Evolutionary conservation across 352 stramenopile species (phyloP), one percentile per base, ranked within the genome.

Genomic region (Globisporangium carolinianum): DNA sequence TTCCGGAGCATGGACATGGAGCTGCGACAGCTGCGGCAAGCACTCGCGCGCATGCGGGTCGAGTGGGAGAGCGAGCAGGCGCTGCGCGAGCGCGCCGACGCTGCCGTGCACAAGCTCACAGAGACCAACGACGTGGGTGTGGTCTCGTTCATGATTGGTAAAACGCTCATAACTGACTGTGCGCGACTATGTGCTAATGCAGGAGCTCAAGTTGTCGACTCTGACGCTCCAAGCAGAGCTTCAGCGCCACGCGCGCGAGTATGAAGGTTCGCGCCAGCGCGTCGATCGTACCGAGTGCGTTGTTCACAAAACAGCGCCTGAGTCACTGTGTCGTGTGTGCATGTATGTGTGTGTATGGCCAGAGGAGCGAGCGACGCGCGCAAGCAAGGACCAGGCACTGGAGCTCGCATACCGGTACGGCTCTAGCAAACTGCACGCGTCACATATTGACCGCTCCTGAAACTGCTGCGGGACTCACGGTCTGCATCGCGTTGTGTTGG

Each of bases 1-100:
- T 79, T 76, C 47, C 68, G 76, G 32, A 68, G 56, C 35, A 64
- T 87, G 63, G 79, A 87, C 46, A 50, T 84, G 6, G 76, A 89
- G 42, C 35, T 86, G 15, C 68, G 73, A 1, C 74, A 83, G 51
- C 53, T 78, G 10, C 72, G 64, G 1, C 79, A 83, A 51, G 53
- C 58, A 5, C 58, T 80, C 3, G 71, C 63, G 18, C 65, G 75
- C 8, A 37, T 86, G 24, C 74, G 76, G 0, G 65, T 69, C 0
- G 79, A 89, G 41, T 72, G 69, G 42, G 74, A 87, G 8, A 73
- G 55, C 6, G 79, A 89, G 35, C 72, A 73, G n/a, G 43, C 43
- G 2, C 63, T 75, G 36, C 72, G 73, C 0, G 75, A 74, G 52
- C 81, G 80, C 55, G 63, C 70, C 0, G 78, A 86, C 24, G 47